A percentile compares a stretch with the other conserved stretches of the same genome.
phyloP scores from a whole-genome alignment of 2,329 filamentous ascomycete species.

The Fusarium sulawesiense region DNA sequence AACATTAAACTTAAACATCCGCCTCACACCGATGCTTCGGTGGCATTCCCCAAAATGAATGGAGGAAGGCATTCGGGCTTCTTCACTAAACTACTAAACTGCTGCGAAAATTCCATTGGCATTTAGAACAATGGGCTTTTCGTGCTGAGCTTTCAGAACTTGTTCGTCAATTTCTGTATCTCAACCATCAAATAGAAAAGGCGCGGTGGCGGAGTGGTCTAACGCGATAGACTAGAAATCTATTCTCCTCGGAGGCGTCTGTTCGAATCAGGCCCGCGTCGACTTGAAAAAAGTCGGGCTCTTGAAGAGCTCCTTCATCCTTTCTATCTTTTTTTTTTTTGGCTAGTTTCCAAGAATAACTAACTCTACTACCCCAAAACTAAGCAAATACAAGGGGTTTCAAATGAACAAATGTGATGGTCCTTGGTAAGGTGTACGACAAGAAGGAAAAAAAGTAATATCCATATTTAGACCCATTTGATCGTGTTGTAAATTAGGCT shows the following conservation, averaged over 20 bases:
- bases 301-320: neutral
- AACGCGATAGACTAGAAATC: constrained; percentile 52
- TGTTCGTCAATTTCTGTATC: neutral
- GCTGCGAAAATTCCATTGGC: neutral
- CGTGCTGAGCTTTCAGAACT: fast-evolving
- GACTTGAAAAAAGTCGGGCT: neutral
- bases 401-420: neutral
- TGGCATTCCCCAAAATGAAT: neutral
- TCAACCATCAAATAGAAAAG: constrained; percentile 4
- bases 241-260: constrained; percentile 46
- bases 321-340: constrained; percentile 7
- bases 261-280: constrained; percentile 50
- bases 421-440: neutral
- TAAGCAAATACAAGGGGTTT: neutral
- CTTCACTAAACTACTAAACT: neutral
- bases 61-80: neutral
- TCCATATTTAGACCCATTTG: neutral
- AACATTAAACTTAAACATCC: neutral
- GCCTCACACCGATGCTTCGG: neutral
- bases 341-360: neutral
- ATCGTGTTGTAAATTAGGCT: constrained; percentile 1
- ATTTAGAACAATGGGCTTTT: neutral
- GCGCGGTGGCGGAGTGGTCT: constrained; percentile 50
- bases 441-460: neutral
- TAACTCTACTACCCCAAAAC: neutral